These are phyloP conservation scores for Aspergillus terreus DNA, from an alignment of 2,329 filamentous ascomycete species.

Conservation along the genomic window DNA sequence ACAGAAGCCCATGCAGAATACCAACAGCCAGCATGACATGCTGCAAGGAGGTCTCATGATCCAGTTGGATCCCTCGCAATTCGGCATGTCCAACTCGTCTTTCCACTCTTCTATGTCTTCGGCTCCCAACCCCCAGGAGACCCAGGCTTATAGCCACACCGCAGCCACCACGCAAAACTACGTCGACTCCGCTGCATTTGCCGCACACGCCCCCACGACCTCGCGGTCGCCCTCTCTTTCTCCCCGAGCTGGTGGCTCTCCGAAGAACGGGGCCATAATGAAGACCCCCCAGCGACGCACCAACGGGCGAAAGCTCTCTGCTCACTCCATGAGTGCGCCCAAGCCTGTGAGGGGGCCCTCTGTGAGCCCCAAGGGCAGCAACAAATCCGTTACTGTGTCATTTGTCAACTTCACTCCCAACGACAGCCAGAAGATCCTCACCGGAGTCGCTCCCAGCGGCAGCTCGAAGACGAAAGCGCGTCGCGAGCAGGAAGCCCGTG, in stretches of 20 bases:
- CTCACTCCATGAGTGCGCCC: constrained; percentile 28
- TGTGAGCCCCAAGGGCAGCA: constrained; percentile 28
- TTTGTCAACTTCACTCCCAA: constrained; percentile 90
- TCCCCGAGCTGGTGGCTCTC: constrained; percentile 29
- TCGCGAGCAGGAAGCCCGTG: constrained; percentile 79
- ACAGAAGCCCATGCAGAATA: constrained; percentile 29
- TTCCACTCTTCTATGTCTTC: constrained; percentile 24
- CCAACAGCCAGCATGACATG: constrained; percentile 29
- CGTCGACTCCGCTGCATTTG: constrained; percentile 26
- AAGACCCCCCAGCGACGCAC: constrained; percentile 33
- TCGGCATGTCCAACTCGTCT: constrained; percentile 32
- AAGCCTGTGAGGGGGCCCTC: constrained; percentile 31
- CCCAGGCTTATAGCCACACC: constrained; percentile 13
- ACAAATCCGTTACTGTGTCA: constrained; percentile 48
- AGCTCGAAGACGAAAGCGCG: constrained; percentile 93
- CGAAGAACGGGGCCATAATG: constrained; percentile 26
- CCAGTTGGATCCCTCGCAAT: constrained; percentile 33
- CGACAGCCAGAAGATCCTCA: constrained; percentile 75
- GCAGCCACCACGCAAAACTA: constrained; percentile 22
- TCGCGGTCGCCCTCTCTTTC: constrained; percentile 39
- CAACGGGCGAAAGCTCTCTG: constrained; percentile 40
- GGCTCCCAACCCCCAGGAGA: constrained; percentile 13
- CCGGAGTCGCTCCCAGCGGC: constrained; percentile 85
- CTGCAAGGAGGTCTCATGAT: constrained; percentile 40
- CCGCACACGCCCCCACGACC: constrained; percentile 22